Evolutionary conservation across 139 green algal species (phyloP).

Genomic region (Trebouxia sp.): DNA sequence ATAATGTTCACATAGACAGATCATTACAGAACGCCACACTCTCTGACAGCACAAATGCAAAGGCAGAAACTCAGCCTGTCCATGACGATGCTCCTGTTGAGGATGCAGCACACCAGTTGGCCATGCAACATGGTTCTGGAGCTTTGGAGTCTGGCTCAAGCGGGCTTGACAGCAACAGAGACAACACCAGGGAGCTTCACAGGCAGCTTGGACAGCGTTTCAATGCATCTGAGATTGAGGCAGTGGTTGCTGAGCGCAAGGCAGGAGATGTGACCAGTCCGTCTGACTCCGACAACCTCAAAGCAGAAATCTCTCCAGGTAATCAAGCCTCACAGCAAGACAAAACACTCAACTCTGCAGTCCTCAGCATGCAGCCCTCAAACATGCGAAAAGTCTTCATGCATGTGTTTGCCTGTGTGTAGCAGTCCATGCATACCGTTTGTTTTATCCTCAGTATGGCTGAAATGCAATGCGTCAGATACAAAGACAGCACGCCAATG

Average conservation of each 20-base stretch:
- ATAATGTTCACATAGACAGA: no score
- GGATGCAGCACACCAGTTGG: slow-evolving; percentile 4
- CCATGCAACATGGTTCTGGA: slow-evolving; percentile 9
- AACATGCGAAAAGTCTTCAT: no score
- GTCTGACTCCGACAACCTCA: neutral
- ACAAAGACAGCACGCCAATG: no score
- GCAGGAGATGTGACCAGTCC: neutral
- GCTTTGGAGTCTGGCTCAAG: neutral
- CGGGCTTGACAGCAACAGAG: no score
- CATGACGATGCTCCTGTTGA: neutral
- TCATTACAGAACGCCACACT: no score
- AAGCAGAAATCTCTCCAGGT: slow-evolving; percentile 19
- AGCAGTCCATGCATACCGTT: no score
- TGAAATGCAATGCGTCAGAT: no score
- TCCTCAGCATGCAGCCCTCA: no score
- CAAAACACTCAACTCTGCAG: no score
- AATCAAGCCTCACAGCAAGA: neutral
- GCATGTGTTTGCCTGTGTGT: no score
- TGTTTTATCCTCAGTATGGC: no score
- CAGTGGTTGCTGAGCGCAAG: neutral
- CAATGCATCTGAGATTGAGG: neutral
- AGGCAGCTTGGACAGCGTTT: slow-evolving; percentile 19
- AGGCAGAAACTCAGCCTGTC: neutral
- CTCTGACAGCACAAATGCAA: neutral
- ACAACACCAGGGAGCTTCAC: neutral